Evolutionary conservation across 2,329 filamentous ascomycete species (phyloP), one percentile per base, ranked within the genome.

Genomic region (Fusarium poae): DNA sequence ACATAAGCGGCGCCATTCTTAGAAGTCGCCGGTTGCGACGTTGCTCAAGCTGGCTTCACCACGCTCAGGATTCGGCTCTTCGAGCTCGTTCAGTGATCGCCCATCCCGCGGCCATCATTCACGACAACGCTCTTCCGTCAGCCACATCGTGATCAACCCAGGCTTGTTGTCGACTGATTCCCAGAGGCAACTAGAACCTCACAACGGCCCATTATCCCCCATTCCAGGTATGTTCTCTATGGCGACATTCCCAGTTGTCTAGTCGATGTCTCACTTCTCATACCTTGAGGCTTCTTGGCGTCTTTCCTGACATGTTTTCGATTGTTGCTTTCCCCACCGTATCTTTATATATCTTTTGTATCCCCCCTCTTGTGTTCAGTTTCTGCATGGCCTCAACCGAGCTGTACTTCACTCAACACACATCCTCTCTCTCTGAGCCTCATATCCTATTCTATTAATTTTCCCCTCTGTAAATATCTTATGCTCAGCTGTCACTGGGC

Each of bases 81-180:
- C 86, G 79, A 81, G 79, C 78, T 85, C 85, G 73, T 83, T 82
- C 73, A 83, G 81, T 79, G 83, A 84, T 77, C 79, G 81, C 71
- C 81, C 83, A 65, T 74, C 77, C 57, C 79, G 79, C 62, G 82
- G 81, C 49, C 83, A 86, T 71, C 84, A 87, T 71, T 84, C 85
- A 73, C 80, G 84, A 73, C 80, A 84, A 73, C 82, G 82, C 76
- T 85, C 84, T 58, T 83, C 84, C 50, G 79, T 79, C 51, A 79
- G 76, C 61, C 74, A 76, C 46, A 72, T 75, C 44, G 68, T 74
- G 54, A 72, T 76, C 53, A 72, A 70, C 54, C 74, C 71, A 54
- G 72, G 73, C 27, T 66, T 76, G 39, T 72, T 80, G 37, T 71
- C 76, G 35, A 77, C 79, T 57, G 70, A 77, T 53, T 62, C 75